These are phyloP conservation scores for Starmerella apicola DNA, from an alignment of 805 yeast species.

Conservation along the genomic window DNA sequence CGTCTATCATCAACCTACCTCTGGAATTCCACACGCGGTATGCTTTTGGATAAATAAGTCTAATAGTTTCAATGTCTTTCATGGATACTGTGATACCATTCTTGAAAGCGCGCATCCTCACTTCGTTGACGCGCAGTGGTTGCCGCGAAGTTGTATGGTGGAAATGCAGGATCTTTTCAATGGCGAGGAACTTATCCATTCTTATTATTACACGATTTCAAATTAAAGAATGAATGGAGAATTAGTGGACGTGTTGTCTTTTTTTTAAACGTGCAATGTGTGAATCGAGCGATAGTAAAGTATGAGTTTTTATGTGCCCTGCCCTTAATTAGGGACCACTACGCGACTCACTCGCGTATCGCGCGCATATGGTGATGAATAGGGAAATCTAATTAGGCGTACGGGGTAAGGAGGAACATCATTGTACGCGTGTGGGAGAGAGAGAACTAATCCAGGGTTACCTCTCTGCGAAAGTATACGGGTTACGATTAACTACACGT, in stretches of 20 bases:
- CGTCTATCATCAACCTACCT: conserved; percentile 8
- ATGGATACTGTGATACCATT: conserved; percentile 17
- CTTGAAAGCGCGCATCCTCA: conserved; percentile 17
- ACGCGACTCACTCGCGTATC: not conserved
- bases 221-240: no score
- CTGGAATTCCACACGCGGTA: conserved; percentile 16
- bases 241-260: no score
- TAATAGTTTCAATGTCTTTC: conserved; percentile 19
- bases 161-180: conserved; percentile 20
- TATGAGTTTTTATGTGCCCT: not conserved
- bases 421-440: no score
- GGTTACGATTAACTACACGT: no score
- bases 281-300: not conserved
- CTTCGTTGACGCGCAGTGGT: conserved; percentile 18
- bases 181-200: conserved; percentile 19
- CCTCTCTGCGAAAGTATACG: no score
- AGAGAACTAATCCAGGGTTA: no score
- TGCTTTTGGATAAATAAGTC: conserved; percentile 19
- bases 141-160: conserved; percentile 19
- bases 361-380: not conserved
- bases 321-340: not conserved
- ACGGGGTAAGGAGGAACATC: no score
- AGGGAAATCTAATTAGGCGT: not conserved
- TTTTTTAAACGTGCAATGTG: not conserved
- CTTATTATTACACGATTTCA: no score